Evolutionary conservation across 2,329 filamentous ascomycete genomes (phyloP).

Genomic region (Xylaria sp.): DNA sequence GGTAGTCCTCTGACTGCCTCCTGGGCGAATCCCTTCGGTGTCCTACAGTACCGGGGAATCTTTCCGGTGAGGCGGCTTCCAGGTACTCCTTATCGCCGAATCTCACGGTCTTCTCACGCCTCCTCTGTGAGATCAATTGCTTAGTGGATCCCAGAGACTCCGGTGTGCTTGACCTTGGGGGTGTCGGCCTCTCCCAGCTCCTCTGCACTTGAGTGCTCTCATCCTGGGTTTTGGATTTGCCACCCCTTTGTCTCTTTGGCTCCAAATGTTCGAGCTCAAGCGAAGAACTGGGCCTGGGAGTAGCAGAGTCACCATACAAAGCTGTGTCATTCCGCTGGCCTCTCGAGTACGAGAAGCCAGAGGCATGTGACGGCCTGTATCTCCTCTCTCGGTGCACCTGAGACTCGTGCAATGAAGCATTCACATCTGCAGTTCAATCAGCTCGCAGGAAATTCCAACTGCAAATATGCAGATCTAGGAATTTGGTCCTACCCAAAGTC

Average conservation of each 20-base stretch:
- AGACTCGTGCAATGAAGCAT: constrained; percentile 23
- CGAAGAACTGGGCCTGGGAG: constrained; percentile 2
- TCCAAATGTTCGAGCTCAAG: constrained; percentile 1
- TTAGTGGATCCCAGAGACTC: constrained; percentile 2
- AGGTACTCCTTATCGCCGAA: constrained; percentile 15
- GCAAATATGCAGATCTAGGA: constrained; percentile 14
- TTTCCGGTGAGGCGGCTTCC: constrained; percentile 6
- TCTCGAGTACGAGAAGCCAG: constrained; percentile 7
- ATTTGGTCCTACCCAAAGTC: constrained; percentile 27
- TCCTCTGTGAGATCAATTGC: constrained; percentile 6
- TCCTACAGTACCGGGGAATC: neutral
- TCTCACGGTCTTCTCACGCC: constrained; percentile 12
- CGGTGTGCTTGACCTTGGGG: constrained; percentile 2
- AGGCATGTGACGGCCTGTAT: constrained; percentile 14
- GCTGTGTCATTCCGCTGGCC: constrained; percentile 7
- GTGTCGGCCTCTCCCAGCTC: constrained; percentile 20
- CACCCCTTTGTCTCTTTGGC: constrained; percentile 4
- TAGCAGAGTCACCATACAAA: neutral
- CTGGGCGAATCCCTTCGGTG: constrained; percentile 19
- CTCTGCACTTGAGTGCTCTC: constrained; percentile 4
- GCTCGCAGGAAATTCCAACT: constrained; percentile 7
- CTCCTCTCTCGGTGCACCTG: constrained; percentile 16
- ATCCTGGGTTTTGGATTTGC: constrained; percentile 6
- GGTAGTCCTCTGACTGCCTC: constrained; percentile 18
- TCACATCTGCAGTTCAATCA: constrained; percentile 24